A percentile compares a stretch with the other conserved stretches of the same genome.
phyloP scores from a whole-genome alignment of 257 asterid genomes.

The Ballota nigra region DNA sequence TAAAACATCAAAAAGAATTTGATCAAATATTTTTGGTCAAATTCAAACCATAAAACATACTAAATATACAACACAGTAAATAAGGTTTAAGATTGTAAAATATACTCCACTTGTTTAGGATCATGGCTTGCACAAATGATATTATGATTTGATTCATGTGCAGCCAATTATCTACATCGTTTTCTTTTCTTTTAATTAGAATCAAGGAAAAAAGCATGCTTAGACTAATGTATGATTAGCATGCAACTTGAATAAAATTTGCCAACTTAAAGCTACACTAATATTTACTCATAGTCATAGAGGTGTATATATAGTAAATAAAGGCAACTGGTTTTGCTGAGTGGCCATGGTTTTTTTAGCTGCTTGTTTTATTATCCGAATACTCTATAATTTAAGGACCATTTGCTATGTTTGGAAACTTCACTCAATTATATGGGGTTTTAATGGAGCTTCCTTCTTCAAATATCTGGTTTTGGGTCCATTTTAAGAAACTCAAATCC shows the following conservation, averaged over 20 bases:
- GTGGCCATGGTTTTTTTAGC: slow-evolving; percentile 15
- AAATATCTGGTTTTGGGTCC: slow-evolving; percentile 26
- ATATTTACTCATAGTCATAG: background rate
- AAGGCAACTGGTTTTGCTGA: slow-evolving; percentile 33
- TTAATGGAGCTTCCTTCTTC: background rate
- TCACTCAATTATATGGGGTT: background rate
- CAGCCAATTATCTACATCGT: background rate
- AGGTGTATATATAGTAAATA: background rate
- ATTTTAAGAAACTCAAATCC: slow-evolving; percentile 26
- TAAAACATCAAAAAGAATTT: no score
- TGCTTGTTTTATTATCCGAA: slow-evolving; percentile 31
- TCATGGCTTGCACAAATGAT: background rate
- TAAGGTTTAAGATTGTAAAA: no score
- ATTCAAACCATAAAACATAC: no score
- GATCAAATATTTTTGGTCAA: no score
- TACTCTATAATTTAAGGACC: slow-evolving; percentile 25
- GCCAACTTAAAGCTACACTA: background rate
- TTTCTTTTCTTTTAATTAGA: no score
- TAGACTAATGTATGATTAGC: slow-evolving; percentile 2
- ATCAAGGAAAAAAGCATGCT: background rate
- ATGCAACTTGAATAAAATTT: background rate
- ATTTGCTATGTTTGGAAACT: slow-evolving; percentile 25
- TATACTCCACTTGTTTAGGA: background rate
- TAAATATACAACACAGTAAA: no score
- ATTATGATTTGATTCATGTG: slow-evolving; percentile 9